Evolutionary conservation across 164 flowering plant species (phyloP).

Genomic region (Piper betle): DNA sequence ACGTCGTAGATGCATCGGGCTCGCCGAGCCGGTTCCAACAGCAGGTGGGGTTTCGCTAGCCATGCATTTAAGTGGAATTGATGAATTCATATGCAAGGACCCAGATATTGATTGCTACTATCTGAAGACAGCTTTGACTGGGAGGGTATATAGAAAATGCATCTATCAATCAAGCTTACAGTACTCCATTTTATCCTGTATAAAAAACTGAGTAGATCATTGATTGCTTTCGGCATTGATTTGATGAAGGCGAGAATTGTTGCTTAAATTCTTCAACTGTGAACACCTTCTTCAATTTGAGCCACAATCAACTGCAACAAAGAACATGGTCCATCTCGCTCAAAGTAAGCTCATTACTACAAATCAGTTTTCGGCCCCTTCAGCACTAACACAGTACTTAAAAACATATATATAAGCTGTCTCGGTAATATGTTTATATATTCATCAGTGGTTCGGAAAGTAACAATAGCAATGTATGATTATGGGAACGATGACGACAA

Average conservation of each 20-base stretch:
- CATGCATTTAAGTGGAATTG: too few species aligned
- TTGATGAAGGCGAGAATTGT: slow-evolving; percentile 54
- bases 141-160: slow-evolving; percentile 14
- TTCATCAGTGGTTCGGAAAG: slow-evolving; percentile 59
- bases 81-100: slow-evolving; percentile 36
- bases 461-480: slow-evolving; percentile 54
- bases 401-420: too few species aligned
- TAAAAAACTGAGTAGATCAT: too few species aligned
- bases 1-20: too few species aligned
- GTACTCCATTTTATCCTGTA: too few species aligned
- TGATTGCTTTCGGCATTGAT: neutral
- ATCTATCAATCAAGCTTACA: neutral
- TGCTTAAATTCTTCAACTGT: slow-evolving; percentile 47
- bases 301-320: slow-evolving; percentile 63
- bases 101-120: slow-evolving; percentile 40
- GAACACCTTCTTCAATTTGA: slow-evolving; percentile 39
- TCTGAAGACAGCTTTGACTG: slow-evolving; percentile 42
- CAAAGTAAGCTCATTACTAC: slow-evolving; percentile 51
- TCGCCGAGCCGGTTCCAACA: too few species aligned
- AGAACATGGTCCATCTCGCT: slow-evolving; percentile 68
- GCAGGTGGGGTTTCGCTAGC: too few species aligned
- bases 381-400: too few species aligned
- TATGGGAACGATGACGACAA: slow-evolving; percentile 35
- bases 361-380: too few species aligned
- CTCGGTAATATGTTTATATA: too few species aligned